Evolutionary conservation across 352 stramenopile genomes (phyloP).

Genomic region (Phytophthora tubulina): DNA sequence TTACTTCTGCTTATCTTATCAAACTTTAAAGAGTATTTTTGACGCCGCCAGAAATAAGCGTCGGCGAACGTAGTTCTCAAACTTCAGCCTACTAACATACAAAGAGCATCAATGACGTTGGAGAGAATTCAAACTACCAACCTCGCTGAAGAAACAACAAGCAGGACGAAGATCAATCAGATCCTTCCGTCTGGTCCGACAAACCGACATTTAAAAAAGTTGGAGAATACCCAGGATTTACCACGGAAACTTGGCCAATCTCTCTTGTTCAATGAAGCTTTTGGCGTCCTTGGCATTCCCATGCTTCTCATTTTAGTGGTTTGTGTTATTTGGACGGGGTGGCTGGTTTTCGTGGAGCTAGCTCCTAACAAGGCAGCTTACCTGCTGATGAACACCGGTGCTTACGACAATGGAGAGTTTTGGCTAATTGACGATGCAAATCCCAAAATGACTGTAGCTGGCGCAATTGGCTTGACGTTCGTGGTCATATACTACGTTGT

Average conservation of each 20-base stretch:
- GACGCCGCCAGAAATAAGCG: too few species aligned
- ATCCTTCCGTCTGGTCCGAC: background rate
- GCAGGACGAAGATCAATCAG: background rate
- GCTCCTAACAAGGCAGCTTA: constrained; percentile 31
- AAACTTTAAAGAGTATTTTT: too few species aligned
- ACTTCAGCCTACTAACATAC: too few species aligned
- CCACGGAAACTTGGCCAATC: background rate
- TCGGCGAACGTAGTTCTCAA: too few species aligned
- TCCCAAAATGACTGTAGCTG: constrained; percentile 3
- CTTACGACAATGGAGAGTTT: constrained; percentile 35
- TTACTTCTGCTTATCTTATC: too few species aligned
- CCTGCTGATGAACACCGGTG: constrained; percentile 28
- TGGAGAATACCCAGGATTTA: background rate
- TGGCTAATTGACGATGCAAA: constrained; percentile 30
- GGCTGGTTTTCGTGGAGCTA: constrained; percentile 29
- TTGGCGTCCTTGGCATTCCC: constrained; percentile 22
- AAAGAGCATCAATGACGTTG: background rate
- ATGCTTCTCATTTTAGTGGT: constrained; percentile 24
- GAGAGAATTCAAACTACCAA: too few species aligned
- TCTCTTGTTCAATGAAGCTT: constrained; percentile 7
- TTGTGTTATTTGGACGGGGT: constrained; percentile 29
- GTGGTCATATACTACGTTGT: constrained; percentile 19
- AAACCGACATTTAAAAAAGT: background rate
- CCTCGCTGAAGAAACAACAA: background rate
- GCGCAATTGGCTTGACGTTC: constrained; percentile 5